Percentiles rank a stretch among this genome's conserved stretches.
phyloP scores from a whole-genome alignment of 1,139 yeast species.

The Debaryomyces subglobosus region DNA sequence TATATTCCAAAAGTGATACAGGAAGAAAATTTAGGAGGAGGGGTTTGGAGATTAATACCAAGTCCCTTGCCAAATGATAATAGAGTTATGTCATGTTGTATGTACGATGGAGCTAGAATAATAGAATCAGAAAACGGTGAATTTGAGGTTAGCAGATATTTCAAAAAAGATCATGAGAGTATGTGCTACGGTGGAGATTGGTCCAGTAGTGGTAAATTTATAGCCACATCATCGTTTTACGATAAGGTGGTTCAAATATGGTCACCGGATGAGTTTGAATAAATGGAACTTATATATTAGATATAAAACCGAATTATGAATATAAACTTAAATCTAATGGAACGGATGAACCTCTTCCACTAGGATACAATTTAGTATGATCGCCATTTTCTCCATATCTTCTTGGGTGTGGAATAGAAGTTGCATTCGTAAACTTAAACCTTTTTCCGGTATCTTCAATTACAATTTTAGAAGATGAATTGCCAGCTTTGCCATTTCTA shows the following conservation, averaged over 20 bases:
- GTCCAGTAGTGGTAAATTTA: conserved; percentile 49
- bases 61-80: conserved; percentile 45
- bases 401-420: conserved; percentile 83
- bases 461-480: conserved; percentile 30
- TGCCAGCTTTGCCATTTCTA: conserved; percentile 19
- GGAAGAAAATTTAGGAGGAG: conserved; percentile 73
- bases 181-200: conserved; percentile 98
- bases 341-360: conserved; percentile 94
- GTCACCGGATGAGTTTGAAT: conserved; percentile 34
- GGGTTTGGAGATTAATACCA: conserved; percentile 91
- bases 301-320: conserved; percentile 7
- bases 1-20: conserved; percentile 49
- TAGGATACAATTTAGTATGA: conserved; percentile 78
- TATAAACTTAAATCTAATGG: conserved; percentile 66
- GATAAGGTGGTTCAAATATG: conserved; percentile 81
- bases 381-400: conserved; percentile 56
- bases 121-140: conserved; percentile 37
- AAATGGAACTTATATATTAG: conserved; percentile 1
- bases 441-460: conserved; percentile 68
- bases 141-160: conserved; percentile 50
- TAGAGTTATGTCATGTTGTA: conserved; percentile 76
- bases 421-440: conserved; percentile 69
- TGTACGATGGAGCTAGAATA: conserved; percentile 92
- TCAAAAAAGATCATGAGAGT: conserved; percentile 78
- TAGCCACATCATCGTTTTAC: conserved; percentile 88